phyloP scores from a whole-genome alignment of 2,329 filamentous ascomycete species.

The Xylariaceae sp. region DNA sequence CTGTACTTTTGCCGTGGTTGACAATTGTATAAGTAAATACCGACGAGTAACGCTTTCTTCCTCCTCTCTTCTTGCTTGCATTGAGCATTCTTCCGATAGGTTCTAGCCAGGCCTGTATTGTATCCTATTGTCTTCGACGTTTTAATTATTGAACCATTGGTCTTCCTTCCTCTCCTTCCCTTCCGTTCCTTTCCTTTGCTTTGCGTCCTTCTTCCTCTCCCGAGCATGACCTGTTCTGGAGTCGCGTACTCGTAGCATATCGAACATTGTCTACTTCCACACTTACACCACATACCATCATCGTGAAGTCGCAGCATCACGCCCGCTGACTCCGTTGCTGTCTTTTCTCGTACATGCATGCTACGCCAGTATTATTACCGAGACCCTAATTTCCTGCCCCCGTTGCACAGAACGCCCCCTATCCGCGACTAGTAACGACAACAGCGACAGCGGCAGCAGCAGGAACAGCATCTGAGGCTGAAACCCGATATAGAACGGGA shows the following conservation, averaged over 20 bases:
- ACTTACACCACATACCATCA: conserved; percentile 7
- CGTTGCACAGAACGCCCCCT: conserved; percentile 11
- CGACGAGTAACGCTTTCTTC: neutral
- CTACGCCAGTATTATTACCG: conserved; percentile 13
- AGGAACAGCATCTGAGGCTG: neutral
- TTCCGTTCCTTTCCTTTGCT: neutral
- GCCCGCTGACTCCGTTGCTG: neutral
- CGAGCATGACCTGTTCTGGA: neutral
- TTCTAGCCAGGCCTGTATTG: neutral
- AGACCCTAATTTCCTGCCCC: conserved; percentile 5
- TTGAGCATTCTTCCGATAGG: neutral
- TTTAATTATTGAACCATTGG: neutral
- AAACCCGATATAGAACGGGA: neutral
- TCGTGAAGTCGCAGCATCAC: conserved; percentile 5
- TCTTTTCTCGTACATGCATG: conserved; percentile 6
- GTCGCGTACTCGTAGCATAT: conserved; percentile 10
- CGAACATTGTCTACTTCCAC: neutral
- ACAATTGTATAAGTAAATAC: neutral
- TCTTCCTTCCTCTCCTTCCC: neutral
- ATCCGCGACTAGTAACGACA: conserved; percentile 1
- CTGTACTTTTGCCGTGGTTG: neutral
- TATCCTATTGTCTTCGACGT: neutral
- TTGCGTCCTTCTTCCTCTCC: neutral
- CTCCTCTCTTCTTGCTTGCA: neutral
- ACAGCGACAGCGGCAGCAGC: neutral